Base-by-base conservation (phyloP, 2,329 filamentous ascomycete genomes). In the Aureobasidium sp. region DNA sequence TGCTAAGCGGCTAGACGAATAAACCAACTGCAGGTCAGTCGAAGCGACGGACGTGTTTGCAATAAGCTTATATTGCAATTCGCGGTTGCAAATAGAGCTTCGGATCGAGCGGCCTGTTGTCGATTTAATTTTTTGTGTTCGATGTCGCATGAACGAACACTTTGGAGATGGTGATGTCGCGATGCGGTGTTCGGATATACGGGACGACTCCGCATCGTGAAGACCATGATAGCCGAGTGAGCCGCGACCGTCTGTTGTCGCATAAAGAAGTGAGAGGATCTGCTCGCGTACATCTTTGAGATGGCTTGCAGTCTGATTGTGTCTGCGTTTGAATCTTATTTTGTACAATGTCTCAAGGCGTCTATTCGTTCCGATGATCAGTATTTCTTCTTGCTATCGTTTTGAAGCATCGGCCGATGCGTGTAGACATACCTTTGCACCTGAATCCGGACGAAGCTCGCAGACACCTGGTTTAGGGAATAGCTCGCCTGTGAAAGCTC, bases 381-480 rank as follows among this genome's bases (percentile, higher is more conserved):
- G 53, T 39, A 46, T 44, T 34, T 24, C 2, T 29, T 55, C 26
- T 36, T 37, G 12, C 12, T 5, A 8, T 36, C 15, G 51, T 56
- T 41, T n/a, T n/a, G 17, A 43, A 12, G 37, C 39, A 44, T 29
- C n/a, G 13, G 27, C 4, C 17, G 26, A 56, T 17, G 50, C 13
- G 20, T 17, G 37, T 24, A 7, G 26, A n/a, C 27, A 34, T 34
- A 62, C 60, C 43, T 57, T 55, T 10, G 24, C 43, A 20, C 37
- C 50, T 8, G 50, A 29, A 9, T 62, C 52, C 15, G 50, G 41
- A n/a, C 51, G 50, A 24, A 62, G 44, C n/a, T 62, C 60, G n/a
- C 50, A 62, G 13, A 62, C 36, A 69, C 82, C 84, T 9, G 82
- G 82, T 7, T 83, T 82, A 64, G 79, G 74, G 67, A 85, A 82